These are phyloP conservation scores for Dichotomocladium elegans DNA, from an alignment of 371 early-diverging fungal genomes.

Conservation along the genomic window DNA sequence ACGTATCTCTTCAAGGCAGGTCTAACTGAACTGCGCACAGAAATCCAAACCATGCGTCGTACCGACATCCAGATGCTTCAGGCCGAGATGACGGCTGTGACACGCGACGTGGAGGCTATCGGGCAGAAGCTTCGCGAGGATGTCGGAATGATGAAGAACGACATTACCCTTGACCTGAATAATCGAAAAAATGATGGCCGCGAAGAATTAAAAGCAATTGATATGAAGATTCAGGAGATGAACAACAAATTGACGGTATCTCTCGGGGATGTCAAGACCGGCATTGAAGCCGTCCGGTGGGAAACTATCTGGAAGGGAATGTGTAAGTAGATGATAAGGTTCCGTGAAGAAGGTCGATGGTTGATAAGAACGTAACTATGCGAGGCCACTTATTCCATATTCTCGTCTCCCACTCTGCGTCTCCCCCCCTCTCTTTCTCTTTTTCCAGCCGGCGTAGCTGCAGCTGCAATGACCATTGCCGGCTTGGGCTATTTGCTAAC, in stretches of 20 bases:
- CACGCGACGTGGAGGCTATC: conserved; percentile 76
- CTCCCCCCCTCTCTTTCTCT: background rate
- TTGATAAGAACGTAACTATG: background rate
- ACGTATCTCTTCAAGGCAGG: conserved; percentile 77
- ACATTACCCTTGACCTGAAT: conserved; percentile 88
- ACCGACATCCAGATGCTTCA: conserved; percentile 81
- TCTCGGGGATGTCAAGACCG: conserved; percentile 80
- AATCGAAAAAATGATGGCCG: conserved; percentile 82
- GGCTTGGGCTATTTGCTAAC: conserved; percentile 37
- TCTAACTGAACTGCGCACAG: conserved; percentile 80
- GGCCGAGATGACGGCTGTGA: conserved; percentile 69
- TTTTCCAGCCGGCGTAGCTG: conserved; percentile 29
- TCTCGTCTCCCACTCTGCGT: background rate
- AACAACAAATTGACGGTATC: conserved; percentile 79
- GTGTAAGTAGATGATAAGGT: conserved; percentile 17
- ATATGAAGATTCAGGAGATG: conserved; percentile 82
- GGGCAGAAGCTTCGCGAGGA: conserved; percentile 74
- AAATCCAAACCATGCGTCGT: conserved; percentile 80
- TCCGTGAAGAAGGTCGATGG: background rate
- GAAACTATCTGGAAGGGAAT: conserved; percentile 76
- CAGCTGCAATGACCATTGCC: conserved; percentile 37
- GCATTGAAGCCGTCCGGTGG: conserved; percentile 85
- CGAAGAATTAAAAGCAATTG: conserved; percentile 75
- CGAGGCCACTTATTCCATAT: too few relatives aligned
- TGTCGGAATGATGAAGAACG: conserved; percentile 73